phyloP scores from a whole-genome alignment of 345 rosid genomes.

The Corchorus olitorius region DNA sequence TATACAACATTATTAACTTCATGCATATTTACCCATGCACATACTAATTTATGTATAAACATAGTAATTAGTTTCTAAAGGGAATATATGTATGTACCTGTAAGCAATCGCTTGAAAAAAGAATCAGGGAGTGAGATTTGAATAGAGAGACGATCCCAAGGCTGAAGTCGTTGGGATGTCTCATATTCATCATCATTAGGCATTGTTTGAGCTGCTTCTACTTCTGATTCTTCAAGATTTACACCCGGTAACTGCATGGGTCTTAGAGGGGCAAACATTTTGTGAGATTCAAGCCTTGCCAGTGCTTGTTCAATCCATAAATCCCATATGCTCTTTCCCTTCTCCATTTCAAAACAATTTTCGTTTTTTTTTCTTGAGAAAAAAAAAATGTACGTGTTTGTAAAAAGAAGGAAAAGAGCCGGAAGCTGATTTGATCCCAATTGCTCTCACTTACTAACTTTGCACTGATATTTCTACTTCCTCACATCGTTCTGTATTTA shows the following conservation, averaged over 20 bases:
- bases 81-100: background rate
- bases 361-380: too few species aligned
- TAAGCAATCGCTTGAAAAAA: background rate
- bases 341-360: too few species aligned
- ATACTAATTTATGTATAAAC: too few species aligned
- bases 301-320: background rate
- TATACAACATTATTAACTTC: too few species aligned
- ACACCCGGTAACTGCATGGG: background rate
- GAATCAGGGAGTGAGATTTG: background rate
- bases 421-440: too few species aligned
- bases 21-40: too few species aligned
- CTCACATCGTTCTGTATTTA: too few species aligned
- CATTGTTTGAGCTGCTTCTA: background rate
- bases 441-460: too few species aligned
- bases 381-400: too few species aligned
- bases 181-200: background rate
- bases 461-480: too few species aligned
- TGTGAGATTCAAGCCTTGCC: background rate
- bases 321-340: background rate
- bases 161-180: background rate
- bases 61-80: too few species aligned
- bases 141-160: constrained; percentile 8
- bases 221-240: background rate
- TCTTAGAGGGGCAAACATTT: background rate
- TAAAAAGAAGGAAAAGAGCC: too few species aligned